Evolutionary conservation across 2,329 filamentous ascomycete genomes (phyloP).

Genomic region (Colletotrichum liaoningense): DNA sequence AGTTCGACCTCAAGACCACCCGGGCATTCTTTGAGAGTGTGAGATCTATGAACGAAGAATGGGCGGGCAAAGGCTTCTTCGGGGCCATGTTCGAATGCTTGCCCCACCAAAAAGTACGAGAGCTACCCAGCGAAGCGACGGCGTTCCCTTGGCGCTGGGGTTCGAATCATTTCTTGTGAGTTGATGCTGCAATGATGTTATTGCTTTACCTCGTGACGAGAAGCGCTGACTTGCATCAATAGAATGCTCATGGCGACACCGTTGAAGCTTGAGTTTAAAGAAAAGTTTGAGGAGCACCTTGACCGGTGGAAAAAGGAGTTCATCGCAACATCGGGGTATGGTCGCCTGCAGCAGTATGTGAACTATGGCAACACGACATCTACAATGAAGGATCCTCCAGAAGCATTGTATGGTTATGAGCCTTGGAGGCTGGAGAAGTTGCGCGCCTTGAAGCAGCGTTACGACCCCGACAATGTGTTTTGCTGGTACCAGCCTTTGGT

Average conservation of each 20-base stretch:
- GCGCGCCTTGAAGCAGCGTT: constrained; percentile 46
- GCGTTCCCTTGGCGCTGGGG: constrained; percentile 30
- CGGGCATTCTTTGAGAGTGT: constrained; percentile 22
- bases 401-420: constrained; percentile 40
- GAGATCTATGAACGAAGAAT: constrained; percentile 23
- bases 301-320: constrained; percentile 46
- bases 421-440: constrained; percentile 39
- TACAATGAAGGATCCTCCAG: constrained; percentile 44
- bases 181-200: not conserved
- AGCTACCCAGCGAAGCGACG: constrained; percentile 14
- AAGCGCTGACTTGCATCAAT: not conserved
- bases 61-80: constrained; percentile 26
- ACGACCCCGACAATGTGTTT: constrained; percentile 50
- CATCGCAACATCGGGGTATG: constrained; percentile 39
- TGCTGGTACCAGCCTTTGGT: constrained; percentile 30
- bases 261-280: constrained; percentile 45
- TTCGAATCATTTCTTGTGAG: constrained; percentile 29
- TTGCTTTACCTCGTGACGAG: no score
- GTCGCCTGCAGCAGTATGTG: constrained; percentile 33
- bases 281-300: constrained; percentile 53
- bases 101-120: constrained; percentile 26
- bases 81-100: constrained; percentile 30
- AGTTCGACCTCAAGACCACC: constrained; percentile 18
- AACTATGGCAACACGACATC: constrained; percentile 46
- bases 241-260: constrained; percentile 46